A percentile compares a stretch with the other conserved stretches of the same genome.
These are phyloP conservation scores for Carex kokanica DNA, from an alignment of 176 grass and related monocot genomes.

Conservation along the genomic window DNA sequence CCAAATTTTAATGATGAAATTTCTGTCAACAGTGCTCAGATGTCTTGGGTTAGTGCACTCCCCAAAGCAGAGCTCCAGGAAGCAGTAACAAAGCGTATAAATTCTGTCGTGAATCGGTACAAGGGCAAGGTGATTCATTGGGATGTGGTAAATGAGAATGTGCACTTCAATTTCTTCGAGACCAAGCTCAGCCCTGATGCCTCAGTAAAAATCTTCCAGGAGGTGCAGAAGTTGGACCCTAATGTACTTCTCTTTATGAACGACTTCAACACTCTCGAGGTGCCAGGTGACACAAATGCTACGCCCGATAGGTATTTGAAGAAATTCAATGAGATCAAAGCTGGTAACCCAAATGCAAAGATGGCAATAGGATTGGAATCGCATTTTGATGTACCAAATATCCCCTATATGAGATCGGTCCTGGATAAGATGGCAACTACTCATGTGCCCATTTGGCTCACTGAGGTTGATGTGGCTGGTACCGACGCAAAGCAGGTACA, in stretches of 20 bases:
- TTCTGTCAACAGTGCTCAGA: constrained; percentile 29
- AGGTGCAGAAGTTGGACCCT: constrained; percentile 48
- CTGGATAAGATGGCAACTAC: constrained; percentile 49
- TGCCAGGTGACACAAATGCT: constrained; percentile 29
- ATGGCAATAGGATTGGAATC: constrained; percentile 79
- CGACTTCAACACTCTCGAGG: constrained; percentile 86
- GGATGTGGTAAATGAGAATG: constrained; percentile 92
- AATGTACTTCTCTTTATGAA: constrained; percentile 61
- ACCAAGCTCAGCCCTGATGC: constrained; percentile 39
- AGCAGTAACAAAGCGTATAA: constrained; percentile 33
- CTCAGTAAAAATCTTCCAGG: constrained; percentile 50
- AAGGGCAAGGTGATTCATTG: constrained; percentile 70
- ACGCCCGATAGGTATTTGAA: constrained; percentile 54
- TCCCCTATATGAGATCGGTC: constrained; percentile 71
- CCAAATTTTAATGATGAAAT: not conserved
- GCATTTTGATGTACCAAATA: constrained; percentile 61
- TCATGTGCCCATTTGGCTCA: constrained; percentile 77
- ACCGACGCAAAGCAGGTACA: constrained; percentile 34
- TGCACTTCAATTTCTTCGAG: constrained; percentile 75
- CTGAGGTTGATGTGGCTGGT: constrained; percentile 62
- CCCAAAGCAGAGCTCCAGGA: constrained; percentile 29
- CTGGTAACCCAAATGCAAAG: constrained; percentile 20
- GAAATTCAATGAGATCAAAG: constrained; percentile 55
- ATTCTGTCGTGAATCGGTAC: constrained; percentile 61
- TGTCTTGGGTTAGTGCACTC: constrained; percentile 30